Evolutionary conservation across 2,329 filamentous ascomycete species (phyloP).

Genomic region (Neodidymelliopsis sp.): DNA sequence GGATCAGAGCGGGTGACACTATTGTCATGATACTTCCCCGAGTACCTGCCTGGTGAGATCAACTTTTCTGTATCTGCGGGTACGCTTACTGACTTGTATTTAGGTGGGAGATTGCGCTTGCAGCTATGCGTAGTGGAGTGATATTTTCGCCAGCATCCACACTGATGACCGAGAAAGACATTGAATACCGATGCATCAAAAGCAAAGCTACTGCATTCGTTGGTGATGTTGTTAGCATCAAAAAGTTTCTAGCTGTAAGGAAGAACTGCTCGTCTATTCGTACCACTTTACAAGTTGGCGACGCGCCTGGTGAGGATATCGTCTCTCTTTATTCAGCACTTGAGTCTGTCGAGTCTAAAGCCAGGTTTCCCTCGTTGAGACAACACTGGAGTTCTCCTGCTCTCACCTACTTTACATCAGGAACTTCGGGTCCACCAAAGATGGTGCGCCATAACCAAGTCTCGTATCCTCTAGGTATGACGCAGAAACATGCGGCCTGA

Average conservation of each 20-base stretch:
- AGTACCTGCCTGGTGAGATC: conserved; percentile 10
- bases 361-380: not conserved
- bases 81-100: not conserved
- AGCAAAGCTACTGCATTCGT: conserved; percentile 11
- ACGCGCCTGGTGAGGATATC: no score
- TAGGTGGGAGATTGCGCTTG: conserved; percentile 14
- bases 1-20: conserved; percentile 3
- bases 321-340: no score
- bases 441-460: conserved; percentile 14
- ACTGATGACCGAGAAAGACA: conserved; percentile 10
- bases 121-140: conserved; percentile 11
- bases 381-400: conserved; percentile 3
- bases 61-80: not conserved
- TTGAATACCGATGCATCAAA: conserved; percentile 7
- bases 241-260: no score
- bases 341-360: no score
- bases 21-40: conserved; percentile 13
- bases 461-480: conserved; percentile 13
- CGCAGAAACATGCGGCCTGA: not conserved
- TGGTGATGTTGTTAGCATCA: conserved; percentile 8
- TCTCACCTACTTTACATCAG: conserved; percentile 12
- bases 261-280: no score
- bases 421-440: conserved; percentile 16
- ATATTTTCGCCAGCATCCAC: conserved; percentile 7
- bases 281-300: no score